A percentile compares a stretch with the other conserved stretches of the same genome.
Evolutionary conservation across 345 rosid species (phyloP).

Genomic region (Lepidium aucheri): DNA sequence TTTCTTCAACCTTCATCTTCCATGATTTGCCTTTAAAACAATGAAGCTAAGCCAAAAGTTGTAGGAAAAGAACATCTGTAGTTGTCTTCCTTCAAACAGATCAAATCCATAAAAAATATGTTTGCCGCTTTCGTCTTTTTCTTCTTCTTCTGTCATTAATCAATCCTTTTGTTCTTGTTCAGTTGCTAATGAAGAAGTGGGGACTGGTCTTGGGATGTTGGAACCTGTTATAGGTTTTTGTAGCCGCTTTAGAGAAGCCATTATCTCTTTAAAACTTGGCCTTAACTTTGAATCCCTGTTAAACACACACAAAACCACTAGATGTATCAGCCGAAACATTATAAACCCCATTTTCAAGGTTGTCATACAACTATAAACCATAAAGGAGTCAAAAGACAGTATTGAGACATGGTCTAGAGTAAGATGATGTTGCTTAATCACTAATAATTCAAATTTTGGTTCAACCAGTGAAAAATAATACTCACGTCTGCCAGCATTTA

Average conservation of each 20-base stretch:
- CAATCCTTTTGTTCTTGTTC: constrained; percentile 21
- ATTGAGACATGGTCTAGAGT: not conserved
- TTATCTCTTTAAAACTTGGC: constrained; percentile 85
- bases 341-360: not conserved
- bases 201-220: constrained; percentile 37
- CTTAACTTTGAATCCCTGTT: constrained; percentile 76
- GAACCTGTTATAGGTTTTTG: constrained; percentile 60
- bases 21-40: not conserved
- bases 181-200: constrained; percentile 5
- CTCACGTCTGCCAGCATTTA: constrained; percentile 96
- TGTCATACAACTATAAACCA: not conserved
- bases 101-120: not conserved
- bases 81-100: constrained; percentile 1
- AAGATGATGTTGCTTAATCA: not conserved
- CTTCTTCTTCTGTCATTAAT: not conserved
- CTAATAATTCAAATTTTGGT: not conserved
- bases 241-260: constrained; percentile 77
- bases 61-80: not conserved
- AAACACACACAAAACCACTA: not conserved
- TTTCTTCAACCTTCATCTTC: not conserved
- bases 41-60: constrained; percentile 7
- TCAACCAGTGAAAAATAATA: not conserved
- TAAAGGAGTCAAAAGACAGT: not conserved
- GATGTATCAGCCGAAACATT: constrained; percentile 1
- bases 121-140: constrained; percentile 1